Percentiles rank a stretch among this genome's conserved stretches.
Evolutionary conservation across 2,329 filamentous ascomycete species (phyloP).

Genomic region (Bipolaris cookei): DNA sequence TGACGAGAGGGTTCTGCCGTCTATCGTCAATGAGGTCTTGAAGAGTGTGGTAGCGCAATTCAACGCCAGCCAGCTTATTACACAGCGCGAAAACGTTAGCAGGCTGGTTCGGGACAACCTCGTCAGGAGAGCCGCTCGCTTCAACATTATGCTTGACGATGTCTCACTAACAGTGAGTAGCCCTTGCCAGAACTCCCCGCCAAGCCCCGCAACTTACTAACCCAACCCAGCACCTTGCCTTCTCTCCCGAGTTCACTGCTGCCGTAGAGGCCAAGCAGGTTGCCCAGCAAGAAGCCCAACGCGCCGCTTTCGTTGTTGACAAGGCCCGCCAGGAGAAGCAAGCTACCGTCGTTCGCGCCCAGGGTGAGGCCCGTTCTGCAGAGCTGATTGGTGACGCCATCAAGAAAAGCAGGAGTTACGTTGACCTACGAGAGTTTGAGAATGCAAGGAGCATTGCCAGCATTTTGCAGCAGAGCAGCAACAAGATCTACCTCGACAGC

Average conservation of each 20-base stretch:
- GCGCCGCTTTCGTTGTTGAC: conserved; percentile 96
- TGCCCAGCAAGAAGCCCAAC: conserved; percentile 88
- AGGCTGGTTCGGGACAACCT: conserved; percentile 91
- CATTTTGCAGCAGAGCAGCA: conserved; percentile 86
- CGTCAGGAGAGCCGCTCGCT: conserved; percentile 85
- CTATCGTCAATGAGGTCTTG: conserved; percentile 98
- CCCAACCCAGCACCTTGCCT: conserved; percentile 64
- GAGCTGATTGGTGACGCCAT: conserved; percentile 98
- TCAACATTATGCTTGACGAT: conserved; percentile 97
- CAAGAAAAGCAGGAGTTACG: conserved; percentile 98
- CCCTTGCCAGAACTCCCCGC: not conserved
- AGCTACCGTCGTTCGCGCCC: conserved; percentile 95
- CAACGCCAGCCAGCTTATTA: conserved; percentile 97
- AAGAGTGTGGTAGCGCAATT: conserved; percentile 99
- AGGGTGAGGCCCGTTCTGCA: conserved; percentile 97
- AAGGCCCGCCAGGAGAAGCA: conserved; percentile 99
- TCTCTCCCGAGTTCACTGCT: conserved; percentile 73
- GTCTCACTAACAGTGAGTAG: conserved; percentile 86
- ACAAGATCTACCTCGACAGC: conserved; percentile 92
- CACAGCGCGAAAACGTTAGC: conserved; percentile 96
- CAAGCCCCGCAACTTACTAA: conserved; percentile 27
- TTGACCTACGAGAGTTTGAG: conserved; percentile 97
- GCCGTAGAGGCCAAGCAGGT: conserved; percentile 74
- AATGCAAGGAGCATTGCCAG: conserved; percentile 89
- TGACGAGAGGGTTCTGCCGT: conserved; percentile 96